Percentiles rank a stretch among this genome's conserved stretches.
Evolutionary conservation across 73 alveolate species (phyloP).

Genomic region (Breviolum minutum): DNA sequence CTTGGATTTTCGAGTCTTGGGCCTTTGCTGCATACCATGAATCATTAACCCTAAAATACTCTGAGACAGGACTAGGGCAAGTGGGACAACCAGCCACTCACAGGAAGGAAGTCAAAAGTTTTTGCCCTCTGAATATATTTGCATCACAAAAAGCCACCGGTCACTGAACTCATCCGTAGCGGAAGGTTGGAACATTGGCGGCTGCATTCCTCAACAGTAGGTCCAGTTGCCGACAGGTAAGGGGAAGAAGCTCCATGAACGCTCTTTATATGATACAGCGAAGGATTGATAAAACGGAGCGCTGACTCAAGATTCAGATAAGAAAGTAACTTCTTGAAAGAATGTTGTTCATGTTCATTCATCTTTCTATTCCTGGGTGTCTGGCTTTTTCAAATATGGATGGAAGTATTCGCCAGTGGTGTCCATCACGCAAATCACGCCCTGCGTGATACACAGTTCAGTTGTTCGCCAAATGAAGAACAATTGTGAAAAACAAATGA

Average conservation of each 20-base stretch:
- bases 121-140: background rate
- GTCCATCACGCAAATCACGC: constrained; percentile 85
- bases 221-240: background rate
- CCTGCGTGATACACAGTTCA: background rate
- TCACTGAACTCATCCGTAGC: constrained; percentile 49
- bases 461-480: background rate
- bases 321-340: background rate
- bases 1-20: too few species aligned
- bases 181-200: constrained; percentile 52
- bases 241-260: background rate
- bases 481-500: background rate
- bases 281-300: background rate
- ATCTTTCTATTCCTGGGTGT: too few species aligned
- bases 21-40: too few species aligned
- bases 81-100: too few species aligned
- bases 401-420: constrained; percentile 61
- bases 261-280: background rate
- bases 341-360: background rate
- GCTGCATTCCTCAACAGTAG: constrained; percentile 20
- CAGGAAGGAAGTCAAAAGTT: too few species aligned
- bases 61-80: too few species aligned
- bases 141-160: background rate
- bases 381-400: constrained; percentile 56
- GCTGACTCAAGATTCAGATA: background rate
- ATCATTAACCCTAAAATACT: too few species aligned